Percentiles rank a stretch among this genome's conserved stretches.
phyloP scores from a whole-genome alignment of 2,329 filamentous ascomycete genomes.

The Didymella pomorum region DNA sequence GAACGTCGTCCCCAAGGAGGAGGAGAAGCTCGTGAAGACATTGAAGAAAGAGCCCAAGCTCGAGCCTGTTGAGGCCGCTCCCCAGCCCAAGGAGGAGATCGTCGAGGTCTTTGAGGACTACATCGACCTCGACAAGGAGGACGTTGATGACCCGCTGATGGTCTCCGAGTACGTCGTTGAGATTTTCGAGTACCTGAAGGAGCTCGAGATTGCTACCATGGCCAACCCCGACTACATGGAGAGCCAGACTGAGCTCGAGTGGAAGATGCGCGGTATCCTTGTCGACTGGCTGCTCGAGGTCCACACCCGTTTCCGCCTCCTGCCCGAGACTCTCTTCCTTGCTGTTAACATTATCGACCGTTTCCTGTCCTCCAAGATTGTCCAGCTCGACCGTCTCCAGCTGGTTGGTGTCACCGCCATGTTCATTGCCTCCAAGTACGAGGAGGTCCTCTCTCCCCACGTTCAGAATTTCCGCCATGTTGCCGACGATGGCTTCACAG shows the following conservation, averaged over 20 bases:
- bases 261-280: conserved; percentile 97
- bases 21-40: conserved; percentile 57
- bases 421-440: conserved; percentile 99
- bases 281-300: conserved; percentile 99
- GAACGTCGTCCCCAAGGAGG: conserved; percentile 51
- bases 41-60: conserved; percentile 64
- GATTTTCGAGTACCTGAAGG: conserved; percentile 94
- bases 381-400: conserved; percentile 94
- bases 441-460: conserved; percentile 96
- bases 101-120: conserved; percentile 41
- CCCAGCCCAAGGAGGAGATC: conserved; percentile 32
- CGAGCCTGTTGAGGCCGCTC: conserved; percentile 34
- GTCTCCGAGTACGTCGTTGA: conserved; percentile 96
- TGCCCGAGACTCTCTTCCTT: conserved; percentile 95
- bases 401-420: conserved; percentile 97
- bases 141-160: conserved; percentile 94
- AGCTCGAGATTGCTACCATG: conserved; percentile 80
- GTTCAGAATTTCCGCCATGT: conserved; percentile 97
- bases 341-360: conserved; percentile 98
- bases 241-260: conserved; percentile 92
- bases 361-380: conserved; percentile 93
- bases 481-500: conserved; percentile 93
- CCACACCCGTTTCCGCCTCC: conserved; percentile 92
- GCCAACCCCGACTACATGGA: conserved; percentile 96
- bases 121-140: conserved; percentile 80